Base-by-base conservation (phyloP, 2,329 filamentous ascomycete genomes). In the Botryotinia narcissicola region DNA sequence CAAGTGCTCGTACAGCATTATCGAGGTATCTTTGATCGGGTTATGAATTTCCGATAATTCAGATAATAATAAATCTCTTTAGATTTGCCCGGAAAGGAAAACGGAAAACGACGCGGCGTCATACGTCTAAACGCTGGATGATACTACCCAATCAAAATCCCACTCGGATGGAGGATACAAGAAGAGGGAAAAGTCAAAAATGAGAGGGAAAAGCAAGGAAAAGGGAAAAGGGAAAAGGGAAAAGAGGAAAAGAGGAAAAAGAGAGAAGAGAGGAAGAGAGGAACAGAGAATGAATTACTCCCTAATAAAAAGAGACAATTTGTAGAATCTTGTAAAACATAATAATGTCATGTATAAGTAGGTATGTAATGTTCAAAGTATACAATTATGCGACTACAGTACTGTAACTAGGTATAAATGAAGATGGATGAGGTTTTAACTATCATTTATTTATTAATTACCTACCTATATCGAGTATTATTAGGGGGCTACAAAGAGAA, bases 81-180 rank as follows among this genome's bases (percentile, higher is more conserved):
- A 44, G 60, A 62, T 62, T n/a, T 18, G 60, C 60, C 35, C n/a
- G 60, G 61, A 62, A 62, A 63, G 61, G 37, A 63, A 62, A 62
- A 62, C 60, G 61, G 61, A 22, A 63, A 44, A 42, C 61, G 61
- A 40, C 44, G 44, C 63, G 44, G 63, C 63, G 32, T 57, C 51
- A 66, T 66, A 66, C 37, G 61, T 63, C 37, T 66, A 66, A 66
- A 66, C 63, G 63, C 63, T 66, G 63, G 16, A 25, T 14, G 32
- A 35, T 37, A n/a, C 42, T n/a, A 66, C 44, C 63, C 63, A 66
- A 66, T 66, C 40, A 66, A 66, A 51, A 37, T 51, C 32, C 20
- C 25, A 51, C 44, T 32, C 8, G 22, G 16, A 66, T 16, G 44
- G 44, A 12, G 2, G 46, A 18, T 35, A 16, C 8, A 37, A n/a